Evolutionary conservation across 1,284 basidiomycete genomes (phyloP), one percentile per base, ranked within the genome.

Genomic region (Naganishia cerealis): DNA sequence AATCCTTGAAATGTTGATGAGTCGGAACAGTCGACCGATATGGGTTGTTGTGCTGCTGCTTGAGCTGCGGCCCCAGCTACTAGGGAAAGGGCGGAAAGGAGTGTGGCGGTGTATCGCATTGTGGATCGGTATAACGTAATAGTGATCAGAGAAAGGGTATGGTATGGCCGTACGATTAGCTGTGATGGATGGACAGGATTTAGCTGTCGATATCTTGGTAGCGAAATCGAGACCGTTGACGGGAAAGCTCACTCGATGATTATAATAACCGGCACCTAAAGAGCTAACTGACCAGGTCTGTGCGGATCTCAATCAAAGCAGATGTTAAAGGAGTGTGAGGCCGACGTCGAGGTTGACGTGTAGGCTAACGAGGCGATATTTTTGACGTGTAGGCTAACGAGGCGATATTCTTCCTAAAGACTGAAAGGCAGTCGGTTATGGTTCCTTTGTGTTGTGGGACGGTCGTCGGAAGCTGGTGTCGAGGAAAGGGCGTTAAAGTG

Each of bases 1-100:
- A 75, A 79, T 38, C 57, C 67, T 24, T 66, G 57, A 40, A 71
- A 59, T 0, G 29, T 40, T n/a, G 63, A 58, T 13, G 67, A 69
- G n/a, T 48, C 55, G 46, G 61, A 21, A 39, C 43, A 57, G 26
- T 59, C 52, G 8, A 57, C 54, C 9, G 61, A 62, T 36, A 59
- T 56, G 39, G 61, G 56, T 46, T 40, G 52, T 58, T 68, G 61
- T 56, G 67, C 38, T 53, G 46, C 54, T 61, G 62, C 21, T 58
- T 70, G 68, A 52, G 63, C 68, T 50, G 46, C 24, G 46, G 56
- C 39, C 10, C 61, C 61, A 10, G 48, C 29, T 16, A 63, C 13
- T 16, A 59, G 29, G 57, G 38, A 62, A 55, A 43, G 67, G 63
- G 52, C 24, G 42, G 52, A 58, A 43, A 59, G 7, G 50, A 65